phyloP scores from a whole-genome alignment of 345 rosid genomes.

The Ricinus communis region DNA sequence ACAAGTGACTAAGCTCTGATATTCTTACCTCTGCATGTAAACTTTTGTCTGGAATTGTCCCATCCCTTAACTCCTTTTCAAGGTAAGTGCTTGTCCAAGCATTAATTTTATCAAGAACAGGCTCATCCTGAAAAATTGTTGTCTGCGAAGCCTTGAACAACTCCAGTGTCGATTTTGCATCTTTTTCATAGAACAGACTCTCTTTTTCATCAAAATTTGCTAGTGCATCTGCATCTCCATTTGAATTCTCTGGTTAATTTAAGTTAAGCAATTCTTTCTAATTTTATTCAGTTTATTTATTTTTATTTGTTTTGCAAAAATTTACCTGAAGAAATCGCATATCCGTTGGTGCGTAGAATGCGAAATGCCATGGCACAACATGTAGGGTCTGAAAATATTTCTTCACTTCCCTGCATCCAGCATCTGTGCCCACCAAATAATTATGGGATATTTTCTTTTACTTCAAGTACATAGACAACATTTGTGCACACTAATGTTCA shows the following conservation, averaged over 20 bases:
- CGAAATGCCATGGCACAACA: conserved; percentile 6
- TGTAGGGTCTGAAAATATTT: conserved; percentile 1
- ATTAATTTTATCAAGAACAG: not conserved
- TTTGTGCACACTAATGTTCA: no score
- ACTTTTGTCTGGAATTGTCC: not conserved
- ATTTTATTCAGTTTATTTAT: not conserved
- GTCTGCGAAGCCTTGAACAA: conserved; percentile 1
- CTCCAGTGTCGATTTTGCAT: not conserved
- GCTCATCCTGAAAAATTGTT: not conserved
- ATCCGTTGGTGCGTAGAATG: not conserved
- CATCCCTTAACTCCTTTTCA: not conserved
- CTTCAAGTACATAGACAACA: not conserved
- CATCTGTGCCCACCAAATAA: not conserved
- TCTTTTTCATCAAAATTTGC: not conserved
- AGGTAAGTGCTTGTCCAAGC: not conserved
- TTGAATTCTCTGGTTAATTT: not conserved
- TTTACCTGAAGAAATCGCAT: conserved; percentile 5
- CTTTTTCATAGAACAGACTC: not conserved
- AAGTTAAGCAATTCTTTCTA: not conserved
- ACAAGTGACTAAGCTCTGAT: no score
- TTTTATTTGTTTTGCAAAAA: not conserved
- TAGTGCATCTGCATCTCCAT: not conserved
- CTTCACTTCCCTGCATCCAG: conserved; percentile 1
- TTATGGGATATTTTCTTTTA: not conserved
- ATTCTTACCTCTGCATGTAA: not conserved